phyloP scores from a whole-genome alignment of 345 rosid genomes.

The Bretschneidera sinensis region DNA sequence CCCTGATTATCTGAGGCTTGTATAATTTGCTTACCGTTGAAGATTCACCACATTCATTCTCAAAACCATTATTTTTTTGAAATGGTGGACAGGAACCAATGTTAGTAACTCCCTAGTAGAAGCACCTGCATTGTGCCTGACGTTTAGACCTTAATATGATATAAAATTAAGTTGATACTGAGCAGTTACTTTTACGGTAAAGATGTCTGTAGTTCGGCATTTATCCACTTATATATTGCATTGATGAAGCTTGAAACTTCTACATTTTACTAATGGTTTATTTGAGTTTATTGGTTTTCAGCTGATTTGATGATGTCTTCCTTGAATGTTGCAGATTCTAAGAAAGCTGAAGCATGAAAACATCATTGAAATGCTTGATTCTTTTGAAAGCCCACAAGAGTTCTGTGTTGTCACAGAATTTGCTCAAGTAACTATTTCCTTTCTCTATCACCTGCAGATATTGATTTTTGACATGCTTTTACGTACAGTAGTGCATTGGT shows the following conservation, averaged over 20 bases:
- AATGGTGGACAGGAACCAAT: too few relatives aligned
- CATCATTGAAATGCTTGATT: conserved; percentile 94
- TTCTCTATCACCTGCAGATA: neutral
- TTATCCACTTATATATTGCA: too few relatives aligned
- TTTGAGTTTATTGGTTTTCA: neutral
- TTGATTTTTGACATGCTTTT: neutral
- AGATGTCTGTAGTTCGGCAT: too few relatives aligned
- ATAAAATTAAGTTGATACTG: too few relatives aligned
- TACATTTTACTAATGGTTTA: too few relatives aligned
- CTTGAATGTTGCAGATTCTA: conserved; percentile 57
- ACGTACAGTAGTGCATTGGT: neutral
- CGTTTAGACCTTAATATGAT: too few relatives aligned
- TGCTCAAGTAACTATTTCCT: conserved; percentile 59
- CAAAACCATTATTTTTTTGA: too few relatives aligned
- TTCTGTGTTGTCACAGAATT: conserved; percentile 98
- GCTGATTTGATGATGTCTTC: conserved; percentile 1
- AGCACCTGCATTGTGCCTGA: too few relatives aligned
- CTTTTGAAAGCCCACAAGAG: conserved; percentile 89
- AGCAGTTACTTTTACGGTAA: too few relatives aligned
- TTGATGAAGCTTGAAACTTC: too few relatives aligned
- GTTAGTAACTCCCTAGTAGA: too few relatives aligned
- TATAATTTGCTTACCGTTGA: neutral
- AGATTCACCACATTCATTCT: neutral
- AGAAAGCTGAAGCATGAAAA: conserved; percentile 92
- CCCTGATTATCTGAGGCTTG: neutral